phyloP scores from a whole-genome alignment of 495 filamentous ascomycete genomes.

The Xylaria grammica region DNA sequence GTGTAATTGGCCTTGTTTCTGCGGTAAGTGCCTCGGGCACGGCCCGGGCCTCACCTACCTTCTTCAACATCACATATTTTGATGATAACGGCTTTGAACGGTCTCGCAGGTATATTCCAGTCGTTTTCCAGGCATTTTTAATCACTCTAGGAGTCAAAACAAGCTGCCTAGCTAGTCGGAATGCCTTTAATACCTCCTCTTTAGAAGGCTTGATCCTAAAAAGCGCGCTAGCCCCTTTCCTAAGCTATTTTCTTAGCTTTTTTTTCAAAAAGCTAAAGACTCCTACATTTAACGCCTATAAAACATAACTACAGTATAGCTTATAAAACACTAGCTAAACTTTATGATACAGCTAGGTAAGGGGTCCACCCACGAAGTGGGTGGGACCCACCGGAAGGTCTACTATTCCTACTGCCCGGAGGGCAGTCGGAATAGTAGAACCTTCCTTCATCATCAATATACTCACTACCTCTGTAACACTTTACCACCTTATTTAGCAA shows the following conservation, averaged over 20 bases:
- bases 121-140: constrained; percentile 4
- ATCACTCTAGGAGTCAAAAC: neutral
- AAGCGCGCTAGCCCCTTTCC: neutral
- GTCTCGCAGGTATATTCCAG: neutral
- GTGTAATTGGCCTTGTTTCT: neutral
- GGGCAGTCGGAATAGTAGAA: no score
- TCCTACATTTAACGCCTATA: neutral
- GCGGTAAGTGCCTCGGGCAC: no score
- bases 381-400: no score
- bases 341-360: constrained; percentile 3
- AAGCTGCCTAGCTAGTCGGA: neutral
- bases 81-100: neutral
- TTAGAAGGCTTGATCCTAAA: neutral
- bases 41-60: neutral
- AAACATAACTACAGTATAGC: constrained; percentile 1
- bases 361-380: neutral
- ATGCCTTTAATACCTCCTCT: neutral
- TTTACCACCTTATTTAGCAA: no score
- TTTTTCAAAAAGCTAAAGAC: constrained; percentile 3
- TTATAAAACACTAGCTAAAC: constrained; percentile 1
- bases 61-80: constrained; percentile 11
- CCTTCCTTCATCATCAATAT: no score
- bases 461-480: no score
- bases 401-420: no score
- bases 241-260: neutral